Conservation (phyloP, 2,329 filamentous ascomycete species). For the Cladophialophora bantiana region DNA sequence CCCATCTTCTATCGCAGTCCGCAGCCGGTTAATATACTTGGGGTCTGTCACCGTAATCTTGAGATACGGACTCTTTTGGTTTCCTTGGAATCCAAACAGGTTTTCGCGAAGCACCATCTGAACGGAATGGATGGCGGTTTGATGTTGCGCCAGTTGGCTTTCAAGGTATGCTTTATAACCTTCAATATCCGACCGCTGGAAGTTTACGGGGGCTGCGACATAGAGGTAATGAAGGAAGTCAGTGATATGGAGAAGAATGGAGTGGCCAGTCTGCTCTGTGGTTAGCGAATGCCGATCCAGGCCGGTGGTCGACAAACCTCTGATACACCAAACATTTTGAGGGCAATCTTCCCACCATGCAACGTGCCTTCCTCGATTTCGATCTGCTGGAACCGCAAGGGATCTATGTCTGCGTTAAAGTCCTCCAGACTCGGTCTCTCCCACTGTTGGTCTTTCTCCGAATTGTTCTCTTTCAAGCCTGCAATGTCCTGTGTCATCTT, state of each 20-base stretch:
- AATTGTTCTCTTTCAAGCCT: constrained; percentile 82
- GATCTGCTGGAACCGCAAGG: constrained; percentile 91
- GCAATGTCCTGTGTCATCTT: constrained; percentile 94
- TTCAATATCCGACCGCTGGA: constrained; percentile 78
- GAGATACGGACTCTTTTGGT: constrained; percentile 87
- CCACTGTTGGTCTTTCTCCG: constrained; percentile 95
- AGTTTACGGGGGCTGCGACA: constrained; percentile 83
- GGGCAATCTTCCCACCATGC: constrained; percentile 74
- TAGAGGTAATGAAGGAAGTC: constrained; percentile 97
- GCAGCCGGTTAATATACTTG: constrained; percentile 78
- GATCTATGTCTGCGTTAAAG: constrained; percentile 70
- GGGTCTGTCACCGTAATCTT: constrained; percentile 94
- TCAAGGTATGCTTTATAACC: constrained; percentile 83
- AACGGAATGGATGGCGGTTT: constrained; percentile 78
- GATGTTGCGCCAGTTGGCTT: constrained; percentile 73
- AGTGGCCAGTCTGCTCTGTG: constrained; percentile 71
- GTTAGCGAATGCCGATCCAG: constrained; percentile 19
- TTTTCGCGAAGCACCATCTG: constrained; percentile 85
- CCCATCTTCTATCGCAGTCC: constrained; percentile 75
- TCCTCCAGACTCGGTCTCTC: constrained; percentile 67
- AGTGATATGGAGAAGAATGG: constrained; percentile 91
- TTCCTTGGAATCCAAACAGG: constrained; percentile 93
- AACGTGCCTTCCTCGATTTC: constrained; percentile 90
- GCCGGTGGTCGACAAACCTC: constrained; percentile 58
- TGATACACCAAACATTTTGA: constrained; percentile 94